Percentiles rank a stretch among this genome's conserved stretches.
Evolutionary conservation across 2,329 filamentous ascomycete species (phyloP).

Genomic region (Celoporthe dispersa): DNA sequence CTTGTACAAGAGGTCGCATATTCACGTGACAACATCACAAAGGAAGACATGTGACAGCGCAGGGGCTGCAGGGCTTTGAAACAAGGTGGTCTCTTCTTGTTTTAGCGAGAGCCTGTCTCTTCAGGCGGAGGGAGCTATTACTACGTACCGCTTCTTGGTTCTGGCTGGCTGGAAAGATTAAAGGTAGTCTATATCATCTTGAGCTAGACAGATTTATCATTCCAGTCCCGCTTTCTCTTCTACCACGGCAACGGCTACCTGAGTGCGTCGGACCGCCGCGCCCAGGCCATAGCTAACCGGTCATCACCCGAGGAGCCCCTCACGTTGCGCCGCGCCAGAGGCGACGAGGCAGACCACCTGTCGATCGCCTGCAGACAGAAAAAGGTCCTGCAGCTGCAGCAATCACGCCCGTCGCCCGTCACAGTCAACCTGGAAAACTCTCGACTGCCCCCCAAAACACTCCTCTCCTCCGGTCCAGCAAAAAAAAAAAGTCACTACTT

Average conservation of each 20-base stretch:
- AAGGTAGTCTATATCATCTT: too few relatives aligned
- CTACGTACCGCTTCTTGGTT: too few relatives aligned
- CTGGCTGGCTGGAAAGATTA: too few relatives aligned
- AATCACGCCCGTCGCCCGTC: conserved; percentile 3
- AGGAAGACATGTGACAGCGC: too few relatives aligned
- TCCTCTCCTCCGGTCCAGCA: not conserved
- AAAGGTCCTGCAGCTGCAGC: conserved; percentile 4
- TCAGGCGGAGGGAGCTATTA: too few relatives aligned
- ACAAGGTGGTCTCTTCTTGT: too few relatives aligned
- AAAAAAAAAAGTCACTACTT: conserved; percentile 18
- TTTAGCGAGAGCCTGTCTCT: too few relatives aligned
- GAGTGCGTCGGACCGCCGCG: conserved; percentile 6
- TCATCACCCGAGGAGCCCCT: not conserved
- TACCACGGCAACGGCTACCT: conserved; percentile 26
- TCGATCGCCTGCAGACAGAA: conserved; percentile 7
- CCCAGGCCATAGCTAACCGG: conserved; percentile 9
- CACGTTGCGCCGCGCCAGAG: not conserved
- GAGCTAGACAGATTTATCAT: too few relatives aligned
- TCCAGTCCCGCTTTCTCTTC: too few relatives aligned
- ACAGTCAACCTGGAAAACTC: conserved; percentile 6
- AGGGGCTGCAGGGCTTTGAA: too few relatives aligned
- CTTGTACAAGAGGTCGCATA: too few relatives aligned
- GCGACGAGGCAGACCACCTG: not conserved
- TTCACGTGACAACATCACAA: too few relatives aligned
- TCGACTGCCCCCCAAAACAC: not conserved